Percentiles rank a stretch among this genome's conserved stretches.
Conservation (phyloP, 2,329 filamentous ascomycete genomes). For the Geosmithia flava region DNA sequence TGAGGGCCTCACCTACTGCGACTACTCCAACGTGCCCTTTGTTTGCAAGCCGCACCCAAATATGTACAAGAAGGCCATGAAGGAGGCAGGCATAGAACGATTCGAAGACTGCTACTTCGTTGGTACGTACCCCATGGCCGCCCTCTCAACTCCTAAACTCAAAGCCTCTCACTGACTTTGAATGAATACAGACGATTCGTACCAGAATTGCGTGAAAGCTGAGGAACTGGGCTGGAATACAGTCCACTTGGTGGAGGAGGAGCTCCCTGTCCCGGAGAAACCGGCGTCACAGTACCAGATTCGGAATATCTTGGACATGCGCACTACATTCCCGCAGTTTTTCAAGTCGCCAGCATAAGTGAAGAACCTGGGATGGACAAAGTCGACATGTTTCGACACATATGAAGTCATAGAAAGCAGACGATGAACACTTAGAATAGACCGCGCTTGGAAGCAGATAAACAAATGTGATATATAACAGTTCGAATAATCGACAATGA, state of each 20-base stretch:
- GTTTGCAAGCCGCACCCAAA: constrained; percentile 76
- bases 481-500: neutral
- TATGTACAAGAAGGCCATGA: constrained; percentile 86
- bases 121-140: constrained; percentile 46
- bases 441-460: neutral
- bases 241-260: constrained; percentile 74
- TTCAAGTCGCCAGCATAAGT: constrained; percentile 47
- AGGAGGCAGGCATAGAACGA: constrained; percentile 59
- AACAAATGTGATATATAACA: neutral
- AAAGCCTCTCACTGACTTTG: neutral
- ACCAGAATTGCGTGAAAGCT: constrained; percentile 66
- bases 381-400: neutral
- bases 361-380: neutral
- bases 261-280: constrained; percentile 46
- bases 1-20: constrained; percentile 89
- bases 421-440: neutral
- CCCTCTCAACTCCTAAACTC: neutral
- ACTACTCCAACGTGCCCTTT: constrained; percentile 63
- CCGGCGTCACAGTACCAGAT: constrained; percentile 67
- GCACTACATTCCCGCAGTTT: constrained; percentile 66
- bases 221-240: constrained; percentile 75
- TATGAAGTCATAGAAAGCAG: neutral
- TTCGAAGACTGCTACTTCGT: constrained; percentile 80
- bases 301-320: constrained; percentile 61
- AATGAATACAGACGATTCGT: constrained; percentile 61